Conservation (phyloP, 345 rosid genomes). For the Hirschfeldia incana region DNA sequence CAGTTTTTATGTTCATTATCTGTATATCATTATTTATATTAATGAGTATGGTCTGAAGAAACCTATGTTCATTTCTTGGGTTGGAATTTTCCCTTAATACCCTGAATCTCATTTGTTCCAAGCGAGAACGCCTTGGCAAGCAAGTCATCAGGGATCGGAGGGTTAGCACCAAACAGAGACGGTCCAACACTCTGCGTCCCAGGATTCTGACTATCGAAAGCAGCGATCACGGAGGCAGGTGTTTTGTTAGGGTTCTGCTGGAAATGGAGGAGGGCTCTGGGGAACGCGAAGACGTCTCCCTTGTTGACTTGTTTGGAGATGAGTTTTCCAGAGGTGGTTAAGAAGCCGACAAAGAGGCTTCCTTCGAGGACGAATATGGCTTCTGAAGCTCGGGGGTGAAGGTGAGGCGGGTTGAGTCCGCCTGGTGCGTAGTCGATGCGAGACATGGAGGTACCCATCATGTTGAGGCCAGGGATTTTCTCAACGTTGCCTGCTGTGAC, state of each 20-base stretch:
- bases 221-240: conserved; percentile 53
- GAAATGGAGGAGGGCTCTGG: conserved; percentile 57
- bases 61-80: conserved; percentile 41
- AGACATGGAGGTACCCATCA: conserved; percentile 40
- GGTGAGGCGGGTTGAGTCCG: conserved; percentile 51
- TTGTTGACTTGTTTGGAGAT: conserved; percentile 52
- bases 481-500: conserved; percentile 37
- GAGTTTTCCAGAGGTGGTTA: conserved; percentile 50
- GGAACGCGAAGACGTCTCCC: conserved; percentile 61
- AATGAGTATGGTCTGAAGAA: neutral
- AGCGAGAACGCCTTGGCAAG: conserved; percentile 54
- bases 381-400: conserved; percentile 55
- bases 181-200: conserved; percentile 51
- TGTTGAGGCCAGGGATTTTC: conserved; percentile 44
- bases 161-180: conserved; percentile 49
- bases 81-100: conserved; percentile 50
- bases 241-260: conserved; percentile 47
- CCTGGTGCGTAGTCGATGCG: conserved; percentile 53
- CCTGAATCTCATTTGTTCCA: conserved; percentile 40
- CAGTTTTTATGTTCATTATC: conserved; percentile 4
- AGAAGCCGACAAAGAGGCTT: conserved; percentile 53
- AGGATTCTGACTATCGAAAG: conserved; percentile 62
- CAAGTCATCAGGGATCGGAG: conserved; percentile 50
- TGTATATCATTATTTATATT: neutral
- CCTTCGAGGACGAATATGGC: conserved; percentile 57